Percentiles rank a stretch among this genome's conserved stretches.
Evolutionary conservation across 208 protist genomes (phyloP).

Genomic region (Crithidia brevicula): DNA sequence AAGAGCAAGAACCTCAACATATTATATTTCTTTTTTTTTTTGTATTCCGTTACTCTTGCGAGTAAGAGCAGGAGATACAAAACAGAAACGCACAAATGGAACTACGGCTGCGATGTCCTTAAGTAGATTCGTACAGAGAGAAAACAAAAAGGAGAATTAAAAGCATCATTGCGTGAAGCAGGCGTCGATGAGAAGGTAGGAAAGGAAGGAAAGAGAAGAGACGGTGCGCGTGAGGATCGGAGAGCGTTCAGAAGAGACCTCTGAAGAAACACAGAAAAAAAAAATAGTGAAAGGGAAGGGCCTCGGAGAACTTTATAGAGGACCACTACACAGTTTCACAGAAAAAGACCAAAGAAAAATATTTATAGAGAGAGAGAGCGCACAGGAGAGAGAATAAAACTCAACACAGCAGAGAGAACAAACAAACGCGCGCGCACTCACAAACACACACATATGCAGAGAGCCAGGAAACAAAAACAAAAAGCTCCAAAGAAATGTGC

Average conservation of each 20-base stretch:
- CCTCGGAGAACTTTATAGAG: background rate
- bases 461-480: background rate
- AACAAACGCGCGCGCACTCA: too few relatives aligned
- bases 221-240: too few relatives aligned
- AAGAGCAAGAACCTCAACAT: too few relatives aligned
- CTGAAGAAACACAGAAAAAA: constrained; percentile 4
- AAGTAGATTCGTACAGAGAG: too few relatives aligned
- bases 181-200: background rate
- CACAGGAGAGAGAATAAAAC: background rate
- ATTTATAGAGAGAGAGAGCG: background rate
- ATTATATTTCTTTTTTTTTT: too few relatives aligned
- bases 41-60: too few relatives aligned
- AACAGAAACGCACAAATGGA: too few relatives aligned
- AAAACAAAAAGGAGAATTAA: too few relatives aligned
- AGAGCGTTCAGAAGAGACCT: background rate
- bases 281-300: background rate
- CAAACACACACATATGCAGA: background rate
- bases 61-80: background rate
- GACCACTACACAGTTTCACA: background rate
- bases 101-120: too few relatives aligned
- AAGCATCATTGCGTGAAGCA: too few relatives aligned
- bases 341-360: constrained; percentile 2
- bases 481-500: too few relatives aligned
- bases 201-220: background rate
- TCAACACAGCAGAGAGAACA: background rate